Evolutionary conservation across 2,329 filamentous ascomycete genomes (phyloP).

Genomic region (Trichoderma lentiforme): DNA sequence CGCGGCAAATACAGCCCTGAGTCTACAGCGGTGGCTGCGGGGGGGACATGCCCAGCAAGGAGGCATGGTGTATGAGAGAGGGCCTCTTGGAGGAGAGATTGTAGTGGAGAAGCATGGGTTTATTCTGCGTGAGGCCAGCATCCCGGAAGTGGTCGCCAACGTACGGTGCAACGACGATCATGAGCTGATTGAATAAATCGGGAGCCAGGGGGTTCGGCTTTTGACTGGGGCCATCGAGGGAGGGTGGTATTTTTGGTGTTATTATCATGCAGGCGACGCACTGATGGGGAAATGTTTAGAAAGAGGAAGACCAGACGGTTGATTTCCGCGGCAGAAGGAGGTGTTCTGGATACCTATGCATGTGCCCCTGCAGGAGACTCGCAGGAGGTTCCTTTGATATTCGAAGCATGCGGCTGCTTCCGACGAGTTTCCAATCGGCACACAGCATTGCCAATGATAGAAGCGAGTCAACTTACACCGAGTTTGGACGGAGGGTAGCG

Average conservation of each 20-base stretch:
- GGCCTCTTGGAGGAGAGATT: constrained; percentile 24
- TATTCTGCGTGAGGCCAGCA: constrained; percentile 25
- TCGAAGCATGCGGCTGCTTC: background rate
- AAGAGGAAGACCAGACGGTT: background rate
- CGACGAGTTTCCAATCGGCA: background rate
- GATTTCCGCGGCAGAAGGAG: background rate
- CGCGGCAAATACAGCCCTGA: constrained; percentile 36
- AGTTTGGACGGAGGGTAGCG: background rate
- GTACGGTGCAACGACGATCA: constrained; percentile 18
- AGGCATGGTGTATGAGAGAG: constrained; percentile 17
- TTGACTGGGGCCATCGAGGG: background rate
- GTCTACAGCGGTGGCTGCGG: constrained; percentile 43
- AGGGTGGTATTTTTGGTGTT: background rate
- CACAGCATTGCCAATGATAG: background rate
- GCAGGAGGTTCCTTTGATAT: background rate
- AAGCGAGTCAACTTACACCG: background rate
- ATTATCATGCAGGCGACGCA: background rate
- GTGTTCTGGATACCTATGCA: background rate
- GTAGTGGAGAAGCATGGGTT: constrained; percentile 28
- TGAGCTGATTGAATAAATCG: constrained; percentile 4
- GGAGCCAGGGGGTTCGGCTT: background rate
- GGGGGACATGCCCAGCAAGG: constrained; percentile 21
- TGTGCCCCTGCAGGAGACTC: background rate
- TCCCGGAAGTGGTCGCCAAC: constrained; percentile 24
- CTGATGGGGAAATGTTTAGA: background rate